Conservation (phyloP, 1,139 yeast species). For the Pichia kudriavzevii region DNA sequence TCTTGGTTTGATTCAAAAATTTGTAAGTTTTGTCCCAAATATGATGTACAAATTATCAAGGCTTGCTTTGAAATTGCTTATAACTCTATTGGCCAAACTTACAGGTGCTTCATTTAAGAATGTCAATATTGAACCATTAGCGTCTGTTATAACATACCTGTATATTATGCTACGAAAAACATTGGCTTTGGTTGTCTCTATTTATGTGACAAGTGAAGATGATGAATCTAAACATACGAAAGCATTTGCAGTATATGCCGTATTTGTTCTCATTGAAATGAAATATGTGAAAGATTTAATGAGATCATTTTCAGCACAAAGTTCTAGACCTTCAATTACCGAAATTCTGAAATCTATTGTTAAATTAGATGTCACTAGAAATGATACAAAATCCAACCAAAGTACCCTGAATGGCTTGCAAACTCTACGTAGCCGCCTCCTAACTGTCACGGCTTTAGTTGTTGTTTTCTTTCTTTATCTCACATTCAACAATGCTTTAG, state of each 20-base stretch:
- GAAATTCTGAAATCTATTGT: not conserved
- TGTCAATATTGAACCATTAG: not conserved
- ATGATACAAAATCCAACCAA: not conserved
- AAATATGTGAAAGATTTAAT: no score
- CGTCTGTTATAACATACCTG: constrained; percentile 18
- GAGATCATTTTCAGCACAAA: no score
- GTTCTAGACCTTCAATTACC: not conserved
- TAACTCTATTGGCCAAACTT: not conserved
- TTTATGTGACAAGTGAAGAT: constrained; percentile 23
- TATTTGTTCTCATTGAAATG: constrained; percentile 22
- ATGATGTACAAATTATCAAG: constrained; percentile 16
- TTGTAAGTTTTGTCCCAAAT: constrained; percentile 18
- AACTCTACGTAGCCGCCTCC: constrained; percentile 15
- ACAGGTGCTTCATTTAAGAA: not conserved
- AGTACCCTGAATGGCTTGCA: not conserved
- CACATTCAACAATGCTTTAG: constrained; percentile 2
- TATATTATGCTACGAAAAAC: constrained; percentile 23
- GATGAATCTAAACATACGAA: constrained; percentile 22
- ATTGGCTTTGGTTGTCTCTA: constrained; percentile 21
- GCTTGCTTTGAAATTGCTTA: no score
- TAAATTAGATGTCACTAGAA: not conserved
- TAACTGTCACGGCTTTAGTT: constrained; percentile 6
- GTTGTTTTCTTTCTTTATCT: constrained; percentile 9
- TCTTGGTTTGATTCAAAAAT: constrained; percentile 14
- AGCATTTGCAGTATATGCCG: constrained; percentile 20